A percentile compares a stretch with the other conserved stretches of the same genome.
phyloP scores from a whole-genome alignment of 2,329 filamentous ascomycete genomes.

The Penicillium janthinellum region DNA sequence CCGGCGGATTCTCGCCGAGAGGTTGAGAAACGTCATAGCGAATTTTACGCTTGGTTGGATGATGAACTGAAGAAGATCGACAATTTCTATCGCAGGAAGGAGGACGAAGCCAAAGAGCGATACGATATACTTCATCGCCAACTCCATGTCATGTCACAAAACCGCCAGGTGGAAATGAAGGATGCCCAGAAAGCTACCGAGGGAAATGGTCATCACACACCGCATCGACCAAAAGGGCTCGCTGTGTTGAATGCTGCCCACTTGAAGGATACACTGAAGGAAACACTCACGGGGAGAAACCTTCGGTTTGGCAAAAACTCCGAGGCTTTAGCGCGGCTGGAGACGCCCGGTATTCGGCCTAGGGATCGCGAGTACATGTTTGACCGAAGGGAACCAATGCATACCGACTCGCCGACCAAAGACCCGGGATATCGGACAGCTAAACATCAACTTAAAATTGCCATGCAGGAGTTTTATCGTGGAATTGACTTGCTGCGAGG shows the following conservation, averaged over 20 bases:
- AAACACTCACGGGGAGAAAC: conserved; percentile 47
- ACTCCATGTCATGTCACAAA: conserved; percentile 88
- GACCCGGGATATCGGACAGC: conserved; percentile 82
- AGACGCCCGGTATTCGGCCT: conserved; percentile 43
- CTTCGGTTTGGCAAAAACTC: conserved; percentile 58
- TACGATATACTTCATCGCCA: conserved; percentile 75
- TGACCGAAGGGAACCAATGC: conserved; percentile 53
- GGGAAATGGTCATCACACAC: conserved; percentile 26
- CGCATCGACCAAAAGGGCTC: conserved; percentile 27
- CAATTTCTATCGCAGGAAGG: conserved; percentile 82
- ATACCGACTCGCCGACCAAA: conserved; percentile 46
- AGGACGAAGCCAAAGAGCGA: conserved; percentile 77
- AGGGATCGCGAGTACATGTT: conserved; percentile 32
- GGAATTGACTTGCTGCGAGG: conserved; percentile 89
- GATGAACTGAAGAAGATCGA: conserved; percentile 89
- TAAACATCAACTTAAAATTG: conserved; percentile 87
- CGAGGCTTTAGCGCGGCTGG: conserved; percentile 50
- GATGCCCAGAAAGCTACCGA: conserved; percentile 40
- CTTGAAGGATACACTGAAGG: not conserved
- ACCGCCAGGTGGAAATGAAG: conserved; percentile 72
- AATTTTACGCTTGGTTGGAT: conserved; percentile 86
- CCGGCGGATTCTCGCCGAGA: conserved; percentile 62
- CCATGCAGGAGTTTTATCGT: conserved; percentile 90
- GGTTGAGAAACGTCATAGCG: conserved; percentile 72
- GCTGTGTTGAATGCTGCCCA: conserved; percentile 27